Evolutionary conservation across 192 early-diverging fungal genomes (phyloP).

Genomic region (Rhizophlyctis rosea): DNA sequence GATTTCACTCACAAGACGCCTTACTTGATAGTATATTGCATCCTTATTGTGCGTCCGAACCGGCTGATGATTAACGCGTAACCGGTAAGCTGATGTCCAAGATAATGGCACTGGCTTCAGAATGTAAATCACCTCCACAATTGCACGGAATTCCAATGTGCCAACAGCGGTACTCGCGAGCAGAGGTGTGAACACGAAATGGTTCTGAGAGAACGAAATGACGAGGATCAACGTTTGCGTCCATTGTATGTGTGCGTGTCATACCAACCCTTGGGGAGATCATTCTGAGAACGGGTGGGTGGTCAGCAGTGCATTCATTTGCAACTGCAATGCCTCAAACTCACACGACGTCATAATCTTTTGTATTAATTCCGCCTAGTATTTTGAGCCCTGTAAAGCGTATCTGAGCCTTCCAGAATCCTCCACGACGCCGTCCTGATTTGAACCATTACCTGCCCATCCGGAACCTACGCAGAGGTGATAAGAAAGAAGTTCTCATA

Average conservation of each 20-base stretch:
- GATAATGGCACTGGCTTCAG: no score
- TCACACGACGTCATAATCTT: slow-evolving; percentile 68
- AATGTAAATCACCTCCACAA: slow-evolving; percentile 56
- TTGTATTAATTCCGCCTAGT: slow-evolving; percentile 67
- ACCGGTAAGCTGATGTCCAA: no score
- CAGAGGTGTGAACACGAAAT: slow-evolving; percentile 85
- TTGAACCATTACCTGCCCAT: neutral
- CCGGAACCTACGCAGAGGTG: neutral
- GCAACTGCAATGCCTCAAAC: no score
- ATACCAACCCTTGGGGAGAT: slow-evolving; percentile 64
- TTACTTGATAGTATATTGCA: slow-evolving; percentile 22
- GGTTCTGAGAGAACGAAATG: slow-evolving; percentile 52
- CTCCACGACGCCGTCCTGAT: neutral
- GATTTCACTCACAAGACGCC: neutral
- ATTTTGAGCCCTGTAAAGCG: slow-evolving; percentile 57
- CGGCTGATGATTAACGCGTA: slow-evolving; percentile 36
- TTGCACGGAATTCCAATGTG: slow-evolving; percentile 81
- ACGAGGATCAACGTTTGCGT: no score
- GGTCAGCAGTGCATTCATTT: no score
- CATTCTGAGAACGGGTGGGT: no score
- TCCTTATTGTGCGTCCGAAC: slow-evolving; percentile 16
- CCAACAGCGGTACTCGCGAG: slow-evolving; percentile 70
- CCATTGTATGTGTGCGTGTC: neutral
- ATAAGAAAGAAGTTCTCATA: neutral
- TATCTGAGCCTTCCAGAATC: neutral